Conservation (phyloP, 2,329 filamentous ascomycete genomes). For the Balansia obtecta region DNA sequence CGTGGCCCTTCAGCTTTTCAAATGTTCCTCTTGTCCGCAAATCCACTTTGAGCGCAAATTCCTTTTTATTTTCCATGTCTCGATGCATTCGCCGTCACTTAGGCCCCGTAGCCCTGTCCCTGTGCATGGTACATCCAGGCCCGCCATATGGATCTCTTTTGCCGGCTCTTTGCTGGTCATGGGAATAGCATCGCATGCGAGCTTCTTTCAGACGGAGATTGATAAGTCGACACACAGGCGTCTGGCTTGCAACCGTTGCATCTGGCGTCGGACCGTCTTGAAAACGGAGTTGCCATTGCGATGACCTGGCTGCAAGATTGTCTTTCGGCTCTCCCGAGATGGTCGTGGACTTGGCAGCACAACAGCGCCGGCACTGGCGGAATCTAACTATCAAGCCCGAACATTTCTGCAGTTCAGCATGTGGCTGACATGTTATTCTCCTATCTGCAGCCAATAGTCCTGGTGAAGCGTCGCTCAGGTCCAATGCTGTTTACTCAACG, state of each 20-base stretch:
- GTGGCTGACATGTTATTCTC: neutral
- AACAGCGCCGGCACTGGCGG: neutral
- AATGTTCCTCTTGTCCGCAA: no score
- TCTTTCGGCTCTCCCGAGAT: slow-evolving; percentile 1
- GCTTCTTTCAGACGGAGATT: neutral
- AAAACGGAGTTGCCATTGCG: neutral
- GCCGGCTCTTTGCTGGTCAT: neutral
- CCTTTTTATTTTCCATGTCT: no score
- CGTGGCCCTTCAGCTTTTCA: no score
- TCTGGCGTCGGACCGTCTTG: neutral
- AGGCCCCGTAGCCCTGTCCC: neutral
- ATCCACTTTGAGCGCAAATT: no score
- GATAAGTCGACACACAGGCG: no score
- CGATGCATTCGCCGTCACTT: no score
- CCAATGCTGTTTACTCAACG: no score
- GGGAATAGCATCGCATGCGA: neutral
- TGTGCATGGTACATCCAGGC: neutral
- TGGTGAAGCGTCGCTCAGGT: no score
- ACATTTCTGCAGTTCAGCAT: neutral
- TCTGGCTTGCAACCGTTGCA: neutral
- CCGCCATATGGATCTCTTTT: neutral
- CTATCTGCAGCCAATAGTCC: neutral
- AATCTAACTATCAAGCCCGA: neutral
- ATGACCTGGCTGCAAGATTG: neutral
- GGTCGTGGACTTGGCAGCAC: neutral